Evolutionary conservation across 495 filamentous ascomycete genomes (phyloP).

Genomic region (Articulospora tetracladia): DNA sequence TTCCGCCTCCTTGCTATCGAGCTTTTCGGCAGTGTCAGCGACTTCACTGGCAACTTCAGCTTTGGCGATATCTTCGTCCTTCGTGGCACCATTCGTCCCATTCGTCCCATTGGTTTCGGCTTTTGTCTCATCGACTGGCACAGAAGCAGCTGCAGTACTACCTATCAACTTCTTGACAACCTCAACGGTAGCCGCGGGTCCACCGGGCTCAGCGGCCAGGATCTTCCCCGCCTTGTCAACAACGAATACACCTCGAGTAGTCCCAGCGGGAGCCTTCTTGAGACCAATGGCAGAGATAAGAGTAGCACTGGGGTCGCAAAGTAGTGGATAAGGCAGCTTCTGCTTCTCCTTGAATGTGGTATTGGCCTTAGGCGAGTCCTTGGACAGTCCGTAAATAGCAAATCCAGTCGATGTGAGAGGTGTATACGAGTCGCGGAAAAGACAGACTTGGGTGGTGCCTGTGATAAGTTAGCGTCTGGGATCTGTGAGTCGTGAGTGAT

Average conservation of each 20-base stretch:
- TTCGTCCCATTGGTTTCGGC: not conserved
- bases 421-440: constrained; percentile 82
- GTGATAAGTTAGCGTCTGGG: constrained; percentile 10
- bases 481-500: not conserved
- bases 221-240: constrained; percentile 74
- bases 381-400: constrained; percentile 82
- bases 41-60: constrained; percentile 22
- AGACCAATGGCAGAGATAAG: constrained; percentile 74
- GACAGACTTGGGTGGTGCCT: constrained; percentile 91
- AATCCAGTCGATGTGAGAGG: constrained; percentile 76
- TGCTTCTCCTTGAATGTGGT: constrained; percentile 88
- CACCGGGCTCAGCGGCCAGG: constrained; percentile 54
- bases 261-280: constrained; percentile 74
- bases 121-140: not conserved
- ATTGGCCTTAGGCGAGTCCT: constrained; percentile 84
- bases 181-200: constrained; percentile 55
- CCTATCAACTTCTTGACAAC: constrained; percentile 30
- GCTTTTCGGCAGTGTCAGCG: constrained; percentile 25
- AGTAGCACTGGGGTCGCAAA: constrained; percentile 72
- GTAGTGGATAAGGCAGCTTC: constrained; percentile 78
- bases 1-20: constrained; percentile 22
- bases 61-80: constrained; percentile 21
- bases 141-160: constrained; percentile 32
- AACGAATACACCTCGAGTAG: constrained; percentile 79
- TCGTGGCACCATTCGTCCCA: constrained; percentile 19